Percentiles rank a stretch among this genome's conserved stretches.
Evolutionary conservation across 306 rosid species (phyloP).

Genomic region (Canavalia ensiformis): DNA sequence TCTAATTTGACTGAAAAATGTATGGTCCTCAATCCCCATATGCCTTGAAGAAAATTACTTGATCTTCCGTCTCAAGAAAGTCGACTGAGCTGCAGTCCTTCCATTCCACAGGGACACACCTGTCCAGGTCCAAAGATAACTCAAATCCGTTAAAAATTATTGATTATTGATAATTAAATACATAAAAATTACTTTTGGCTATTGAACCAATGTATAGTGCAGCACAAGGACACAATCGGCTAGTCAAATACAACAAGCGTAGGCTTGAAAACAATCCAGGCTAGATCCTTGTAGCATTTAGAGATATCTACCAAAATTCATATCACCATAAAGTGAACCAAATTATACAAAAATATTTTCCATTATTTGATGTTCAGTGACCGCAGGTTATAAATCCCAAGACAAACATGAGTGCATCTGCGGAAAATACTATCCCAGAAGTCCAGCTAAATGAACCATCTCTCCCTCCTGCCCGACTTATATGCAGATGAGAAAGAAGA

Average conservation of each 20-base stretch:
- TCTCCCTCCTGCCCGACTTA: background rate
- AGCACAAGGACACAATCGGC: constrained; percentile 26
- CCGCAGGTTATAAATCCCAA: background rate
- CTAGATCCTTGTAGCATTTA: constrained; percentile 6
- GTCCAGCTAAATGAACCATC: constrained; percentile 32
- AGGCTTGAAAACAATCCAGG: background rate
- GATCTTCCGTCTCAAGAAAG: constrained; percentile 30
- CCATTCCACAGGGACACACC: constrained; percentile 34
- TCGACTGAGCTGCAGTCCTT: constrained; percentile 23
- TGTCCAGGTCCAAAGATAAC: constrained; percentile 20
- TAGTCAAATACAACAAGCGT: background rate
- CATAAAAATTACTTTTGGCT: constrained; percentile 3
- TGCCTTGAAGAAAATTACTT: constrained; percentile 23
- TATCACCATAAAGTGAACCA: constrained; percentile 11
- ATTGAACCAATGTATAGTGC: background rate
- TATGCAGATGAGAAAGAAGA: constrained; percentile 1
- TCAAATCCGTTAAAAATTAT: constrained; percentile 17
- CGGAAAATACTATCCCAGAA: background rate
- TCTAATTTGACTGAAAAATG: constrained; percentile 31
- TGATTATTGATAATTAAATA: background rate
- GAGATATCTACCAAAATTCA: constrained; percentile 27
- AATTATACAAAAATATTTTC: constrained; percentile 8
- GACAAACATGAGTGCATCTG: background rate
- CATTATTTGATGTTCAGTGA: background rate
- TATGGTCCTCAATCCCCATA: constrained; percentile 12